Base-by-base conservation (phyloP, 805 yeast genomes). In the Jamesozyma gamospora region DNA sequence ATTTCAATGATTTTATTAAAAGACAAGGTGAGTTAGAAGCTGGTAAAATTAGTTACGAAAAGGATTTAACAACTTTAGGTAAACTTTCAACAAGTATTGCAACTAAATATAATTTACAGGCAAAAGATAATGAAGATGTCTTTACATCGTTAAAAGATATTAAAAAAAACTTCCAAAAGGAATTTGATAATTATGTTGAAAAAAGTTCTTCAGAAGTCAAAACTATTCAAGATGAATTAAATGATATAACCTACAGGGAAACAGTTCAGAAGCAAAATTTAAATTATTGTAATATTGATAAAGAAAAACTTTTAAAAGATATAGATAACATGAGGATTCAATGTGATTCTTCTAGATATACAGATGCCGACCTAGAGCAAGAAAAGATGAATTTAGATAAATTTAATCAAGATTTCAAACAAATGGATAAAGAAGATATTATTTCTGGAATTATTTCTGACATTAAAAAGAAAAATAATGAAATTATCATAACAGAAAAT, bases 11-110 rank as follows among this genome's bases (percentile, higher is more conserved):
- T 1, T 53, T 67, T 8, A 69, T 72, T 1, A 61, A 75, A 26
- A 50, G 63, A 36, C 76, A 75, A 45, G 94, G 90, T 4, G 69
- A 74, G 36, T 58, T 79, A 34, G 64, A 65, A 37, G 72, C 72
- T 1, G 69, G 66, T 40, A 66, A 66, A 41, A 49, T 48, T 1
- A 60, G 41, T 2, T 43, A 49, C 21, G 37, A 34, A 27, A 28
- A n/a, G 6, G n/a, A 25, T 18, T 9, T 4, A 21, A 19, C 2
- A 24, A 13, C 9, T 17, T 39, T 17, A 12, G 15, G 16, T 19
- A 2, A 11, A 2, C n/a, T 4, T 10, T 29, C 8, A 29, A 29
- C 6, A 29, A 29, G 24, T 29, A 6, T 37, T 3, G 17, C 29
- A 5, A 21, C 14, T 13, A 34, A n/a, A n/a, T 33, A 38, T 18